Conservation (phyloP, 179 eudicot species). For the Beta lomatogona region DNA sequence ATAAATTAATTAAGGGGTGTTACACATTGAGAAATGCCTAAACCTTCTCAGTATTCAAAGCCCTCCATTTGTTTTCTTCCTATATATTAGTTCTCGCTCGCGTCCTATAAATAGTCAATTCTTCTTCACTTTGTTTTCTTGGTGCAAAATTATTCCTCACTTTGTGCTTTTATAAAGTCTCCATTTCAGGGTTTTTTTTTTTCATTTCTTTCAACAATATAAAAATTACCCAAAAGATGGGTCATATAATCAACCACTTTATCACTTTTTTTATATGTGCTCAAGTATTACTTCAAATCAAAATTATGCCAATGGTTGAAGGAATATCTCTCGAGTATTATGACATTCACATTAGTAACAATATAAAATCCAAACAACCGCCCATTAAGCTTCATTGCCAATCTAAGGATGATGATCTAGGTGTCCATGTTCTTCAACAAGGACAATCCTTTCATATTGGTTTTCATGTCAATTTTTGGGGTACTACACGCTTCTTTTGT, state of each 20-base stretch:
- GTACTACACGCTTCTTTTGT: constrained; percentile 20
- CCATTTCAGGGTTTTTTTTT: no score
- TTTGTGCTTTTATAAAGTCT: no score
- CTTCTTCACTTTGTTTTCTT: no score
- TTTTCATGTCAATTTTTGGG: constrained; percentile 6
- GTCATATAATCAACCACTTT: background rate
- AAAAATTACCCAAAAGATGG: background rate
- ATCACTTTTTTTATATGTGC: background rate
- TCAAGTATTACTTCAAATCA: background rate
- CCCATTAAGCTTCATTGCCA: constrained; percentile 9
- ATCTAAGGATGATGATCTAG: constrained; percentile 26
- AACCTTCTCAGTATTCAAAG: no score
- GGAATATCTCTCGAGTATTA: background rate
- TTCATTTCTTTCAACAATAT: no score
- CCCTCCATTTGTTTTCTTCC: no score
- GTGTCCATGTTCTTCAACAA: background rate
- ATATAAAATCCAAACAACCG: background rate
- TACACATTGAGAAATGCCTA: no score
- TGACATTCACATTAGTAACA: constrained; percentile 11
- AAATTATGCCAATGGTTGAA: background rate
- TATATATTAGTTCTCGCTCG: no score
- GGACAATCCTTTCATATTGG: background rate
- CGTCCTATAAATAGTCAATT: no score
- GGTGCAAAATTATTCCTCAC: no score
- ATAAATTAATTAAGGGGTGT: no score